Evolutionary conservation across 805 yeast species (phyloP).

Genomic region (Clavispora asparagi): DNA sequence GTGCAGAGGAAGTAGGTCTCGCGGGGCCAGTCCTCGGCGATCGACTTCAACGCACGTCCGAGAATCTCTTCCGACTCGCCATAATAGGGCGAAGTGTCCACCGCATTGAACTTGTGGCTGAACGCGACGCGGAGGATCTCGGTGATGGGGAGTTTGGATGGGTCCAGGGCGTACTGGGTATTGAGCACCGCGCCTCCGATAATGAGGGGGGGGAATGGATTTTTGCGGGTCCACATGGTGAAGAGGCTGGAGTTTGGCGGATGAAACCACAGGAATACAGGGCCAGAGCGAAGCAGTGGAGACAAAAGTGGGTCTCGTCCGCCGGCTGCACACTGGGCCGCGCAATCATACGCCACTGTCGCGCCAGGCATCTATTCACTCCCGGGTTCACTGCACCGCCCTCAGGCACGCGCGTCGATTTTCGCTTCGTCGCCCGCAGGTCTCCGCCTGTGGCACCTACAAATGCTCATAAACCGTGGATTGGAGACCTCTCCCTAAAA

Average conservation of each 20-base stretch:
- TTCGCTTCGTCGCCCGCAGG: too few species aligned
- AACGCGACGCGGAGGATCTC: slow-evolving; percentile 60
- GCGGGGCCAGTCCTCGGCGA: slow-evolving; percentile 40
- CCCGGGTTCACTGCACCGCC: too few species aligned
- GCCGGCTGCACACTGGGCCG: too few species aligned
- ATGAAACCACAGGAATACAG: too few species aligned
- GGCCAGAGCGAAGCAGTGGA: too few species aligned
- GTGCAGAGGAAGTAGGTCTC: slow-evolving; percentile 69
- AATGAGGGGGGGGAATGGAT: slow-evolving; percentile 48
- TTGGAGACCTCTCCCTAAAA: neutral
- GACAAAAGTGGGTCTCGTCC: too few species aligned
- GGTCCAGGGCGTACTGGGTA: slow-evolving; percentile 70
- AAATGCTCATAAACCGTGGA: neutral
- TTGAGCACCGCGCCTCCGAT: slow-evolving; percentile 90
- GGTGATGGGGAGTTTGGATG: slow-evolving; percentile 51
- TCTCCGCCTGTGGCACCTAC: neutral
- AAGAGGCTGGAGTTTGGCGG: too few species aligned
- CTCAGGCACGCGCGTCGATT: too few species aligned
- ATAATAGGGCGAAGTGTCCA: slow-evolving; percentile 91
- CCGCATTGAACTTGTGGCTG: slow-evolving; percentile 61
- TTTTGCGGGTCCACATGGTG: too few species aligned
- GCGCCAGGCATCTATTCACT: too few species aligned
- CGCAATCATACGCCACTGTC: too few species aligned
- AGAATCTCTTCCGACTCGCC: slow-evolving; percentile 78
- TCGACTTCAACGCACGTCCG: slow-evolving; percentile 54